phyloP scores from a whole-genome alignment of 106 monocot genomes.

The Cymbidium sinense region DNA sequence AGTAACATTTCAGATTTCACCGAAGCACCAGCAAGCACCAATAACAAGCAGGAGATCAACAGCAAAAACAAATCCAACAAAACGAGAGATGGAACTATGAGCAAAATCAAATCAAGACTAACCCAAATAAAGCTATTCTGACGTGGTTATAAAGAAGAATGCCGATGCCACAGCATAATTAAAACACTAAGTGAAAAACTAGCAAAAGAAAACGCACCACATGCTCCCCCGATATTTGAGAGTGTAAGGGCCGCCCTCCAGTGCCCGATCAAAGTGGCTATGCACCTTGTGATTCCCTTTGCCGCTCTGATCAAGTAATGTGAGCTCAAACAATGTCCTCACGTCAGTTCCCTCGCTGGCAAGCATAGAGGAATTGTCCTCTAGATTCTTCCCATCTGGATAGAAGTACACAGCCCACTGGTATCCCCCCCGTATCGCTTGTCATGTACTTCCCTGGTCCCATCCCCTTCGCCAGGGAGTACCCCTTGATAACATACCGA shows the following conservation, averaged over 20 bases:
- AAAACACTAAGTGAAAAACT: neutral
- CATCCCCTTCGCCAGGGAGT: conserved; percentile 24
- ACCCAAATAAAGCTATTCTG: too few relatives aligned
- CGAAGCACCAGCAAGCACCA: too few relatives aligned
- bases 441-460: conserved; percentile 19
- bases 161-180: neutral
- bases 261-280: conserved; percentile 19
- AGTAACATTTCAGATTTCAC: too few relatives aligned
- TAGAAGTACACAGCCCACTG: conserved; percentile 23
- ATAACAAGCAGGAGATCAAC: too few relatives aligned
- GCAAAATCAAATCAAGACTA: too few relatives aligned
- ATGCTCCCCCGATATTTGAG: conserved; percentile 23
- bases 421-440: conserved; percentile 9
- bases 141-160: too few relatives aligned
- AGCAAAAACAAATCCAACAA: neutral
- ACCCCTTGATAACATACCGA: conserved; percentile 10
- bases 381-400: conserved; percentile 21
- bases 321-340: conserved; percentile 17
- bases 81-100: neutral
- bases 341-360: conserved; percentile 21
- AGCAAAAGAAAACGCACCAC: conserved; percentile 9
- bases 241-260: conserved; percentile 19
- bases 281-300: conserved; percentile 25
- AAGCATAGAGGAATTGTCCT: conserved; percentile 15
- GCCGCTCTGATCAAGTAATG: conserved; percentile 19